Conservation (phyloP, 495 filamentous ascomycete species). For the Talaromyces wortmannii region DNA sequence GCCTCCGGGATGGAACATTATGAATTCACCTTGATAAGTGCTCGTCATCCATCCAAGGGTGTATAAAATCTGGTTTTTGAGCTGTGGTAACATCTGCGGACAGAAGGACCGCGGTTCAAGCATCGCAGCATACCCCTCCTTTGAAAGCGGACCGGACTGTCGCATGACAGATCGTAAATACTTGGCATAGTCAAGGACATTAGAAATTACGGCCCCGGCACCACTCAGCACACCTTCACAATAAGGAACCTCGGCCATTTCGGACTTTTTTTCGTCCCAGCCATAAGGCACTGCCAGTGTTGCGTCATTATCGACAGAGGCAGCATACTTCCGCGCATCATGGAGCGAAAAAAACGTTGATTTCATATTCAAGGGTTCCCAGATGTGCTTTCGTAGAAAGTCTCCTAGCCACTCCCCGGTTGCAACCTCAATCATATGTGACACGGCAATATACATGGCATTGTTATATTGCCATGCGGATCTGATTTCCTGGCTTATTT, state of each 20-base stretch:
- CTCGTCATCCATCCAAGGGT: slow-evolving; percentile 10
- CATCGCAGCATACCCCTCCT: slow-evolving; percentile 21
- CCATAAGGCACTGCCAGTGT: slow-evolving; percentile 19
- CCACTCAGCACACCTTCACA: slow-evolving; percentile 22
- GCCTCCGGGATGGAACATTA: slow-evolving; percentile 47
- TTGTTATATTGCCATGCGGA: slow-evolving; percentile 45
- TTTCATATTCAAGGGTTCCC: slow-evolving; percentile 40
- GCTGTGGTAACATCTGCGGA: not conserved
- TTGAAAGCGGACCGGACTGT: slow-evolving; percentile 10
- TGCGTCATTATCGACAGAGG: not conserved
- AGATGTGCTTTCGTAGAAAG: slow-evolving; percentile 33
- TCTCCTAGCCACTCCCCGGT: slow-evolving; percentile 31
- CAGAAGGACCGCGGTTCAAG: slow-evolving; percentile 18
- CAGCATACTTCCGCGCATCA: slow-evolving; percentile 16
- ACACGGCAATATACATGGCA: slow-evolving; percentile 39
- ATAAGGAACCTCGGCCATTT: slow-evolving; percentile 2
- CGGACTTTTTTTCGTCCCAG: slow-evolving; percentile 10
- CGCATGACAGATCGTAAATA: slow-evolving; percentile 31
- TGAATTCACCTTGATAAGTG: slow-evolving; percentile 9
- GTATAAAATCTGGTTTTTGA: slow-evolving; percentile 5
- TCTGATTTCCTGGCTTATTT: slow-evolving; percentile 27
- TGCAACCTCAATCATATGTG: slow-evolving; percentile 25
- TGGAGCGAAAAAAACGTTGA: slow-evolving; percentile 39
- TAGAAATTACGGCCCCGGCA: slow-evolving; percentile 41
- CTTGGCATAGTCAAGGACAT: slow-evolving; percentile 39